phyloP scores from a whole-genome alignment of 306 rosid genomes.

The Luffa aegyptiaca region DNA sequence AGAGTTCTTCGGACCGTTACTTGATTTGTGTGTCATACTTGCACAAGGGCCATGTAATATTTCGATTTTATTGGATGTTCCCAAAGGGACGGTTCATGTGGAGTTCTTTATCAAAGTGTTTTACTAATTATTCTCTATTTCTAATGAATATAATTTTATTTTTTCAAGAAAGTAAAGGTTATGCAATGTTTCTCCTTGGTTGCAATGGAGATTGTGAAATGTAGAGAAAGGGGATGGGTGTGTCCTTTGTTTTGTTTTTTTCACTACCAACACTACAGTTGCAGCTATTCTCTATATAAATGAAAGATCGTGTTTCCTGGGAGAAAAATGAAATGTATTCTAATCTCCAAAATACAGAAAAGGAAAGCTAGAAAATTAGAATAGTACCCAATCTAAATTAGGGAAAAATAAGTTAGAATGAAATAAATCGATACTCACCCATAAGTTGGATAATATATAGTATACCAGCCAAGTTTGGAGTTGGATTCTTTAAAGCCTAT shows the following conservation, averaged over 20 bases:
- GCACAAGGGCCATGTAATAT: neutral
- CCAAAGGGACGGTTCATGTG: neutral
- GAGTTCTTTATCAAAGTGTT: neutral
- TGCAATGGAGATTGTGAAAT: neutral
- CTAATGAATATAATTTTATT: neutral
- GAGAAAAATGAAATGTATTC: no score
- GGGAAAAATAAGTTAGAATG: no score
- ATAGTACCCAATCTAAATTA: no score
- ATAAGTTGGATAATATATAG: no score
- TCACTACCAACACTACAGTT: neutral
- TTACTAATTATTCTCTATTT: neutral
- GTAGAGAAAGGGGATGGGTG: neutral
- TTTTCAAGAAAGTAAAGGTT: neutral
- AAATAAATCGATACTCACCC: no score
- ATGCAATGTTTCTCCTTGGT: neutral
- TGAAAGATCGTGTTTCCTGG: neutral
- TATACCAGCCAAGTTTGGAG: no score
- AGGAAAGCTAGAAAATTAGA: no score
- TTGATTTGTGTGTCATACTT: neutral
- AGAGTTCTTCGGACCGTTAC: neutral
- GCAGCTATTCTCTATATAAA: neutral
- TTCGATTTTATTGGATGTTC: neutral
- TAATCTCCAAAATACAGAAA: no score
- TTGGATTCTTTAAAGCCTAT: no score
- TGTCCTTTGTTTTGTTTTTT: neutral